Conservation (phyloP, 176 grass and related monocot genomes). For the Eleusine coracana region DNA sequence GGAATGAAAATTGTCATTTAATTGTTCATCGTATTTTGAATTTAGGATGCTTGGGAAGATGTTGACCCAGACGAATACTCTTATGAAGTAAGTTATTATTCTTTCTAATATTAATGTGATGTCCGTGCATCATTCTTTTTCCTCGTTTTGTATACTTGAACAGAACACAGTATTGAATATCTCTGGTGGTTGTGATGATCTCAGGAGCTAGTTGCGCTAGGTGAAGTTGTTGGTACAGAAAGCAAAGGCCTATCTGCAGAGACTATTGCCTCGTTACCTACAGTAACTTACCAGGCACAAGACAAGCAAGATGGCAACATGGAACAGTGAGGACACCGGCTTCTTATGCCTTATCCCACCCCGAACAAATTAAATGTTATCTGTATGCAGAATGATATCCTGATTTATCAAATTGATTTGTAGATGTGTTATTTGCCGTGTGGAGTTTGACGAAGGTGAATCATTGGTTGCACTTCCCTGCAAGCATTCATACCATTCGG, state of each 20-base stretch:
- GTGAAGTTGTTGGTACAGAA: constrained; percentile 87
- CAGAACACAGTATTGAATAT: constrained; percentile 1
- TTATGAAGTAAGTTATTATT: constrained; percentile 65
- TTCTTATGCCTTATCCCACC: not conserved
- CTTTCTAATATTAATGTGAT: not conserved
- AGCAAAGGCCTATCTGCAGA: constrained; percentile 75
- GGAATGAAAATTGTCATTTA: constrained; percentile 24
- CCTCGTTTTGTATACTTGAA: not conserved
- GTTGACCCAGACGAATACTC: constrained; percentile 92
- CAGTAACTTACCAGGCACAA: constrained; percentile 67
- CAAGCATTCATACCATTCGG: constrained; percentile 88
- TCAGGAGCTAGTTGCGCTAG: constrained; percentile 89
- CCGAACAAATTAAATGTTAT: not conserved
- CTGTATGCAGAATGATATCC: not conserved
- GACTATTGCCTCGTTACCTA: constrained; percentile 76
- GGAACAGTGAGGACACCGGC: constrained; percentile 66
- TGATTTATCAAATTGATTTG: constrained; percentile 36
- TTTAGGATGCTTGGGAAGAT: constrained; percentile 89
- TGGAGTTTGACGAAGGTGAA: constrained; percentile 90
- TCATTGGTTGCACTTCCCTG: constrained; percentile 84
- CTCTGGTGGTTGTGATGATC: constrained; percentile 23
- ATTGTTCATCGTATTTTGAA: constrained; percentile 14
- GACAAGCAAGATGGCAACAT: constrained; percentile 71
- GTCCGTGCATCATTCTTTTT: not conserved
- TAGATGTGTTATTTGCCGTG: constrained; percentile 94